Evolutionary conservation across 2,329 filamentous ascomycete species (phyloP).

Genomic region (Diaporthe ampelina): DNA sequence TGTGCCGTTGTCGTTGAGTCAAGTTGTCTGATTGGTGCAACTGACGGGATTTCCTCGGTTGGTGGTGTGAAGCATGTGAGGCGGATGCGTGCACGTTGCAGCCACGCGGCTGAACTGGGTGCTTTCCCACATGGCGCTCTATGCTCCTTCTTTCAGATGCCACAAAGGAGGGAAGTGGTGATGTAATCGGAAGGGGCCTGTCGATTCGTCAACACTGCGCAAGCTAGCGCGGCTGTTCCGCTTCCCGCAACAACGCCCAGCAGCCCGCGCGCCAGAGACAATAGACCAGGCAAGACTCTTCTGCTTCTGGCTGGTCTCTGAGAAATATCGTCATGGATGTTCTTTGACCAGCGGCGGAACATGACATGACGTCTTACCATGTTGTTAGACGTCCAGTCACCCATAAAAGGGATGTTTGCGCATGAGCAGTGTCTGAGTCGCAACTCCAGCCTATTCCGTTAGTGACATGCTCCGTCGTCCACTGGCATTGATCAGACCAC

Average conservation of each 20-base stretch:
- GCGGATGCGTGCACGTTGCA: neutral
- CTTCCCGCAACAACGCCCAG: neutral
- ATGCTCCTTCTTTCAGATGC: neutral
- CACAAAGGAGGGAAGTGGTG: constrained; percentile 25
- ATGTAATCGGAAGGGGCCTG: constrained; percentile 35
- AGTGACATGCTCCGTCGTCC: constrained; percentile 30
- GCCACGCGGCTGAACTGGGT: neutral
- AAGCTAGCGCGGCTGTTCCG: constrained; percentile 18
- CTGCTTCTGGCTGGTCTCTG: neutral
- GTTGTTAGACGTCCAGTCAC: neutral
- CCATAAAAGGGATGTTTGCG: constrained; percentile 23
- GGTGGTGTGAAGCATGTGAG: too few species aligned
- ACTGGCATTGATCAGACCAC: neutral
- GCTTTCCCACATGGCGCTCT: too few species aligned
- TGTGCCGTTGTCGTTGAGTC: neutral
- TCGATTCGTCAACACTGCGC: constrained; percentile 5
- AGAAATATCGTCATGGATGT: constrained; percentile 25
- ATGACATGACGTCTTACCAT: constrained; percentile 1
- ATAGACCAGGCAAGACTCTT: neutral
- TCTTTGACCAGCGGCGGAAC: neutral
- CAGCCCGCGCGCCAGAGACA: neutral
- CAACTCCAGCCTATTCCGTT: neutral
- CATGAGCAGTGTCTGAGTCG: constrained; percentile 2
- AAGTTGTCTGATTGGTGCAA: too few species aligned
- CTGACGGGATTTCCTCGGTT: neutral